phyloP scores from a whole-genome alignment of 352 stramenopile species.

The Phytophthora aleatoria region DNA sequence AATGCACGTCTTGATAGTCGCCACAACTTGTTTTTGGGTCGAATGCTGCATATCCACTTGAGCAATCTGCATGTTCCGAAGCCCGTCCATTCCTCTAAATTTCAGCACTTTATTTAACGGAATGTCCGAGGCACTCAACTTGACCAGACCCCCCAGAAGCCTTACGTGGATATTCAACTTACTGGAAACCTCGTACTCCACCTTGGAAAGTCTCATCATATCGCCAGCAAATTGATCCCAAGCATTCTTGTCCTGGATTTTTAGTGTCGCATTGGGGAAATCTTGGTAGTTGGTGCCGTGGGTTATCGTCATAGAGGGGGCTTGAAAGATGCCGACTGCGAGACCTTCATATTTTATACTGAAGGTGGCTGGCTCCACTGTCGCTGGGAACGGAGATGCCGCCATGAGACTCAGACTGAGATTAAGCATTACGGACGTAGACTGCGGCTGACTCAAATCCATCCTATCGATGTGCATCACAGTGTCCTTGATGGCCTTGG shows the following conservation, averaged over 20 bases:
- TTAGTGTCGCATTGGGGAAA: constrained; percentile 60
- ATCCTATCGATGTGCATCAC: constrained; percentile 65
- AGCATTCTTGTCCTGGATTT: constrained; percentile 53
- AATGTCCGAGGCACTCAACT: constrained; percentile 49
- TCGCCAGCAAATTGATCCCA: constrained; percentile 74
- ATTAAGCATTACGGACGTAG: constrained; percentile 44
- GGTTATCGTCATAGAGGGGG: constrained; percentile 53
- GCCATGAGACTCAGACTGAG: constrained; percentile 57
- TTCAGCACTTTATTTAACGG: constrained; percentile 59
- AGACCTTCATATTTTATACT: constrained; percentile 49
- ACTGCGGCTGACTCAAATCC: constrained; percentile 52
- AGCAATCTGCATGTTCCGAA: constrained; percentile 67
- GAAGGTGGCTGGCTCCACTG: constrained; percentile 53
- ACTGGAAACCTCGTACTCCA: constrained; percentile 61
- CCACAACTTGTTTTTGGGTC: constrained; percentile 59
- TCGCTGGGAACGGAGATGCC: constrained; percentile 54
- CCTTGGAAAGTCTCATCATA: constrained; percentile 52
- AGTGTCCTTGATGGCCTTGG: constrained; percentile 59
- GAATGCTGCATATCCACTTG: constrained; percentile 68
- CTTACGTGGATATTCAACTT: constrained; percentile 56
- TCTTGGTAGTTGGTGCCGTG: constrained; percentile 52
- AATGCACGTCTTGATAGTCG: constrained; percentile 81
- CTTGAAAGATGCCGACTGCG: constrained; percentile 49
- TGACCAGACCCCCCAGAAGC: constrained; percentile 56
- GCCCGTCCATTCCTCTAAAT: constrained; percentile 65